Conservation (phyloP, 257 asterid genomes). For the Solanum megistacrolobum region DNA sequence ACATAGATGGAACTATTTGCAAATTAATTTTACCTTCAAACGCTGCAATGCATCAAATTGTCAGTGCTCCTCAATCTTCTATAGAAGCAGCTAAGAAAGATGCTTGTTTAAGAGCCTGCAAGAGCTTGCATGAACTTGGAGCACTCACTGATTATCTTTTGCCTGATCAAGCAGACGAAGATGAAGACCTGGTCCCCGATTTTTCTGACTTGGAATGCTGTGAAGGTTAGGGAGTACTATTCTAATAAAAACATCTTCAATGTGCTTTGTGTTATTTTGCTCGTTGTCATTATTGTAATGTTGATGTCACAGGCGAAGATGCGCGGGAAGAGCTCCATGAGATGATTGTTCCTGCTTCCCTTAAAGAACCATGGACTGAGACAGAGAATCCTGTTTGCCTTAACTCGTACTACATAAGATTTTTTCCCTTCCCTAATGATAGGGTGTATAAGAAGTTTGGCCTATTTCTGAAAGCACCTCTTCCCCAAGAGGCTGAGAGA, state of each 20-base stretch:
- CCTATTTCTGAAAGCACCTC: slow-evolving; percentile 66
- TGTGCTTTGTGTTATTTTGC: slow-evolving; percentile 6
- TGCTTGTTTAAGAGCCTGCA: slow-evolving; percentile 92
- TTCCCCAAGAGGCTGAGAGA: slow-evolving; percentile 74
- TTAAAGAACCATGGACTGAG: slow-evolving; percentile 54
- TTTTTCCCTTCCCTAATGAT: slow-evolving; percentile 69
- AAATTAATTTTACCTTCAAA: slow-evolving; percentile 72
- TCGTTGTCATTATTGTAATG: background rate
- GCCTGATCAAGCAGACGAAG: slow-evolving; percentile 55
- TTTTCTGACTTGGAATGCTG: slow-evolving; percentile 47
- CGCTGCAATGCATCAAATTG: slow-evolving; percentile 69
- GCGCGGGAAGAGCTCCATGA: slow-evolving; percentile 71
- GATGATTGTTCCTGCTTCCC: slow-evolving; percentile 88
- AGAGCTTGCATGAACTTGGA: slow-evolving; percentile 73
- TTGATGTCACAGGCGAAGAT: slow-evolving; percentile 51
- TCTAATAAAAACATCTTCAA: background rate
- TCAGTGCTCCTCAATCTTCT: slow-evolving; percentile 60
- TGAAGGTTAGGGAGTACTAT: slow-evolving; percentile 41
- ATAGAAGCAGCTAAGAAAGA: slow-evolving; percentile 70
- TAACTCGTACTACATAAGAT: slow-evolving; percentile 48
- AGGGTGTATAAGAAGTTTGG: slow-evolving; percentile 68
- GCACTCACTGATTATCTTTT: slow-evolving; percentile 87
- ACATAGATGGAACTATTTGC: slow-evolving; percentile 68
- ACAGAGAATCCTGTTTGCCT: slow-evolving; percentile 37
- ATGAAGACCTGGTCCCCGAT: slow-evolving; percentile 35